Conservation (phyloP, 495 filamentous ascomycete species). For the Clohesyomyces aquaticus region DNA sequence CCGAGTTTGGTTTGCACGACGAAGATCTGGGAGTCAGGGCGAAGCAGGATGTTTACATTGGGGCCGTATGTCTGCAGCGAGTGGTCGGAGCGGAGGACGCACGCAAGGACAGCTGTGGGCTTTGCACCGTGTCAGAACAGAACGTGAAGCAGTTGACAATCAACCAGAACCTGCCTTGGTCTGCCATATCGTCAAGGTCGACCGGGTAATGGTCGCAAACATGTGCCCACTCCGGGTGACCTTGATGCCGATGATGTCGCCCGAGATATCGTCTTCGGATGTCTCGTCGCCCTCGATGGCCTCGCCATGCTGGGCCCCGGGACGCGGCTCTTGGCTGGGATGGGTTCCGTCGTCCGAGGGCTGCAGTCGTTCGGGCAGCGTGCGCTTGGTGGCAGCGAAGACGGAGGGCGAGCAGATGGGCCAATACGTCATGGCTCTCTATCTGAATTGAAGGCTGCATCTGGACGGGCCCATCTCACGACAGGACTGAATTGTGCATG, state of each 20-base stretch:
- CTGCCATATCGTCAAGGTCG: conserved; percentile 90
- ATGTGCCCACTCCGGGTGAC: conserved; percentile 81
- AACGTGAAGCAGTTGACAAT: not conserved
- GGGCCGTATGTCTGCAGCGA: conserved; percentile 83
- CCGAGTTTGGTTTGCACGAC: conserved; percentile 88
- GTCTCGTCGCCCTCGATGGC: conserved; percentile 7
- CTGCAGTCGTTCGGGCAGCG: conserved; percentile 3
- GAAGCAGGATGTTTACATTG: conserved; percentile 81
- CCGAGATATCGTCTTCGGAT: conserved; percentile 35
- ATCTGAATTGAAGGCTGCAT: conserved; percentile 35
- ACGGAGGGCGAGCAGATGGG: conserved; percentile 40
- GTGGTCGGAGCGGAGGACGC: conserved; percentile 74
- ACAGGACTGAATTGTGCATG: not conserved
- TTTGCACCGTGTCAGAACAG: conserved; percentile 45
- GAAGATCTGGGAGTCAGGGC: conserved; percentile 88
- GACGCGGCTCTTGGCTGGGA: not conserved
- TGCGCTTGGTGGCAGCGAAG: conserved; percentile 43
- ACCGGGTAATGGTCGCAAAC: conserved; percentile 85
- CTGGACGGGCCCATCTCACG: conserved; percentile 34
- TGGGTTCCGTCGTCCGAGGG: conserved; percentile 33
- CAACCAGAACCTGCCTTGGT: conserved; percentile 69
- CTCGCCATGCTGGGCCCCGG: not conserved
- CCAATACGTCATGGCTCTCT: conserved; percentile 43
- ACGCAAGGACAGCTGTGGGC: conserved; percentile 87
- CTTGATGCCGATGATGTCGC: conserved; percentile 68